A percentile compares a stretch with the other conserved stretches of the same genome.
Conservation (phyloP, 2,329 filamentous ascomycete genomes). For the Paecilomyces niveus region DNA sequence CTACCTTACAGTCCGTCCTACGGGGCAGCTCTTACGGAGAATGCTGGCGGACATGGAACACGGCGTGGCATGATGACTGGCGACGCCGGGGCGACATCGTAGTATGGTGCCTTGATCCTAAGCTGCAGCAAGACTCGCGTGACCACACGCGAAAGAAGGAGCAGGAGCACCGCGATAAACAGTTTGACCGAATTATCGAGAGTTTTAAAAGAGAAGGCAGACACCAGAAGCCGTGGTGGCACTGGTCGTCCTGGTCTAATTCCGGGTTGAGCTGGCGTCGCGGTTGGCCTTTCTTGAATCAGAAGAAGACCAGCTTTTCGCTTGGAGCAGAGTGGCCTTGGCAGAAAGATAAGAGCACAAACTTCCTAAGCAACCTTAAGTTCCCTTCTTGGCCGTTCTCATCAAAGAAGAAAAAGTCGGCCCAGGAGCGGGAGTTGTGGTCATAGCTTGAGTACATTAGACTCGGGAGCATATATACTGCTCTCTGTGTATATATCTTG, state of each 20-base stretch:
- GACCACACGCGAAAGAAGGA: conserved; percentile 15
- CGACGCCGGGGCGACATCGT: conserved; percentile 56
- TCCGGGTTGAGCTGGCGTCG: neutral
- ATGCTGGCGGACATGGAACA: conserved; percentile 56
- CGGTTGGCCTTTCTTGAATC: neutral
- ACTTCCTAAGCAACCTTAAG: neutral
- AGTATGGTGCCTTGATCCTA: conserved; percentile 48
- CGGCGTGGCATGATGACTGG: conserved; percentile 56
- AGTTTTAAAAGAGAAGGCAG: conserved; percentile 18
- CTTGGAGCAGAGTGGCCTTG: neutral
- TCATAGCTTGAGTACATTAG: neutral
- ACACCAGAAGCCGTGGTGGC: neutral
- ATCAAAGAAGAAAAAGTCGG: neutral
- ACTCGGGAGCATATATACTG: neutral
- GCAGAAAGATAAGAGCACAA: neutral
- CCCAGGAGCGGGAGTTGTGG: neutral
- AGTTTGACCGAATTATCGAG: conserved; percentile 30
- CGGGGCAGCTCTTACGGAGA: conserved; percentile 45
- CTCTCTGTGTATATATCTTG: neutral
- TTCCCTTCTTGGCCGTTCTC: neutral
- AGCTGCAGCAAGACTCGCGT: conserved; percentile 30
- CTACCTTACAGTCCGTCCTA: conserved; percentile 38
- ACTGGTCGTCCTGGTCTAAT: neutral
- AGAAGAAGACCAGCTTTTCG: neutral
- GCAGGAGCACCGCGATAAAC: conserved; percentile 18